These are phyloP conservation scores for Apiotrichum brassicae DNA, from an alignment of 1,284 basidiomycete species.

Conservation along the genomic window DNA sequence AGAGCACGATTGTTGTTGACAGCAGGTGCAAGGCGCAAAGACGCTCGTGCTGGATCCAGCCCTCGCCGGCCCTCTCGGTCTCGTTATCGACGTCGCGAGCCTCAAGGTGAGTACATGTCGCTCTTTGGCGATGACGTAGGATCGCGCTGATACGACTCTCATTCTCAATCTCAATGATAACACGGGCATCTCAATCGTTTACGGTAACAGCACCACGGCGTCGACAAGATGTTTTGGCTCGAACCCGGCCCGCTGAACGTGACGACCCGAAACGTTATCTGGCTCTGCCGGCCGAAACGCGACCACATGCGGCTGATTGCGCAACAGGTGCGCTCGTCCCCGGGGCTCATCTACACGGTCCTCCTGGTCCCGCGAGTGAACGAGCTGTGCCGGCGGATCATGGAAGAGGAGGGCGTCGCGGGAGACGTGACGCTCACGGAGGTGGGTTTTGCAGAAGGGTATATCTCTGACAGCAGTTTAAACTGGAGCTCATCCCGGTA, in stretches of 20 bases:
- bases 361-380: slow-evolving; percentile 83
- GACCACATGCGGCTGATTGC: slow-evolving; percentile 83
- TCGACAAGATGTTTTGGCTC: slow-evolving; percentile 99
- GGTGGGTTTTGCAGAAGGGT: slow-evolving; percentile 19
- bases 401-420: slow-evolving; percentile 86
- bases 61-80: slow-evolving; percentile 83
- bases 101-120: slow-evolving; percentile 68
- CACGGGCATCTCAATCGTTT: background rate
- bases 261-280: slow-evolving; percentile 82
- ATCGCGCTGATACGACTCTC: background rate
- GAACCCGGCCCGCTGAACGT: slow-evolving; percentile 78
- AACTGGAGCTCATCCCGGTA: slow-evolving; percentile 86
- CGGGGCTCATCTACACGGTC: slow-evolving; percentile 62
- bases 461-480: slow-evolving; percentile 52
- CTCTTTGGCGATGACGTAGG: background rate
- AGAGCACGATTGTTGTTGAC: background rate
- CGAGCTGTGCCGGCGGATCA: slow-evolving; percentile 69
- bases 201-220: slow-evolving; percentile 75
- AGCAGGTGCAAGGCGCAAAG: slow-evolving; percentile 84
- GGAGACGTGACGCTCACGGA: slow-evolving; percentile 79
- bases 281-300: slow-evolving; percentile 83
- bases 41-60: slow-evolving; percentile 86
- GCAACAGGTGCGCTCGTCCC: slow-evolving; percentile 37
- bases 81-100: slow-evolving; percentile 84
- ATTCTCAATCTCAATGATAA: background rate